Base-by-base conservation (phyloP, 768 basidiomycete genomes). In the Agaricus subrufescens region DNA sequence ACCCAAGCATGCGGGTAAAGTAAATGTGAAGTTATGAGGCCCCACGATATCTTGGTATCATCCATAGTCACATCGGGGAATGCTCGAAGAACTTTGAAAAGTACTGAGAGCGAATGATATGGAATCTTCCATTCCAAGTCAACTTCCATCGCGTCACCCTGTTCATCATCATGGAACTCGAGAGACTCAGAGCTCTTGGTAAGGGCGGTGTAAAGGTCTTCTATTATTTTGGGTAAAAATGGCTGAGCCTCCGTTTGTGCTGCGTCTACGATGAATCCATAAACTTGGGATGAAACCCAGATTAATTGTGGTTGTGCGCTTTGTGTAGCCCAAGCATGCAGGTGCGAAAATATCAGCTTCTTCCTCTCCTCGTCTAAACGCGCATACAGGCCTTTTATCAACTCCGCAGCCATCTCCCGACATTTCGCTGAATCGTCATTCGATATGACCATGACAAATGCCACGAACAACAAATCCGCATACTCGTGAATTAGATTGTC, bases 1-100 rank as follows among this genome's bases (percentile, higher is more conserved):
- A 97, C 94, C 96, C 95, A 98, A 3, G 91, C 83, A 68, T 99
- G 97, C 4, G 95, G 94, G 72, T 87, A 98, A 2, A 89, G 75
- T 3, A 98, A 80, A 62, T 89, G 85, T 0, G 73, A 62, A 25
- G 82, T 73, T 42, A 97, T 76, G 1, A 75, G 65, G 9, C 71
- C 62, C 94, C 94, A 96, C 1, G 76, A 66, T 0, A 91, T 72
- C 54, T 68, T 73, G 42, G 75, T 76, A 8, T 74, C 71, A 38
- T 79, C 68, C 1, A 66, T 71, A 3, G 75, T 73, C 44, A 76
- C 63, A 49, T 78, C 75, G 3, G 87, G 82, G 58, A 81, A 79
- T 19, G 83, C 73, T 29, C 75, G 78, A 34, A 89, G 67, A 34
- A 85, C 65, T 66, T 92, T 94, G 50, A 74, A 70, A 26, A 92